Percentiles rank a stretch among this genome's conserved stretches.
These are phyloP conservation scores for Pelargonium fulgidum DNA, from an alignment of 441 rosid species.

Conservation along the genomic window DNA sequence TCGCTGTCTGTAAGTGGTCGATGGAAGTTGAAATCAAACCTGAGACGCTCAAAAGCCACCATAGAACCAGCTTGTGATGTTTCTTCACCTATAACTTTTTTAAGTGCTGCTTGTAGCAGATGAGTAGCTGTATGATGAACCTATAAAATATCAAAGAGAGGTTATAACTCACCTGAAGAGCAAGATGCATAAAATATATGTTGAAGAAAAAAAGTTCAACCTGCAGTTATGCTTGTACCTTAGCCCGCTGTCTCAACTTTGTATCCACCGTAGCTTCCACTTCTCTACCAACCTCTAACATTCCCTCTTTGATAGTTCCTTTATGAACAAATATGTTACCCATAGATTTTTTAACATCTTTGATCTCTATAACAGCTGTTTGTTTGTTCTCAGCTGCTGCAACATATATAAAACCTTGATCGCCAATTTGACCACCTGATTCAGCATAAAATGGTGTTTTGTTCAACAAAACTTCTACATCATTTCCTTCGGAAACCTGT, in stretches of 20 bases:
- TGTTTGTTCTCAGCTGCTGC: conserved; percentile 36
- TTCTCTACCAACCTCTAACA: conserved; percentile 79
- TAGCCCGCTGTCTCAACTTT: conserved; percentile 67
- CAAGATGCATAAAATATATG: conserved; percentile 1
- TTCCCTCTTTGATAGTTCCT: conserved; percentile 65
- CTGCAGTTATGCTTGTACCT: conserved; percentile 37
- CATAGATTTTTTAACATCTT: conserved; percentile 70
- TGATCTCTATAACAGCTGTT: conserved; percentile 64
- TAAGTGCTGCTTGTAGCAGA: conserved; percentile 85
- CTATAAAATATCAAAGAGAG: conserved; percentile 32
- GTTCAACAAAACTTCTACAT: conserved; percentile 74
- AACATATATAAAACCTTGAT: conserved; percentile 62
- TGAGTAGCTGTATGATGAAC: conserved; percentile 98
- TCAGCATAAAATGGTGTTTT: conserved; percentile 92
- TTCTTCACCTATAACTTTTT: conserved; percentile 72
- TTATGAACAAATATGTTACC: conserved; percentile 73
- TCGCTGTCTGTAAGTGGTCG: conserved; percentile 58
- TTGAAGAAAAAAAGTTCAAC: conserved; percentile 10
- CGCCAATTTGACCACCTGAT: conserved; percentile 94
- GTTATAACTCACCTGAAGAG: background rate
- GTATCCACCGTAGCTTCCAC: conserved; percentile 80
- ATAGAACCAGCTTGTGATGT: conserved; percentile 95
- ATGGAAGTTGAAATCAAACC: conserved; percentile 86
- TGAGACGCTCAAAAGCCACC: conserved; percentile 92
- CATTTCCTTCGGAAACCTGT: conserved; percentile 71